phyloP scores from a whole-genome alignment of 345 rosid species.

The Hevea brasiliensis region DNA sequence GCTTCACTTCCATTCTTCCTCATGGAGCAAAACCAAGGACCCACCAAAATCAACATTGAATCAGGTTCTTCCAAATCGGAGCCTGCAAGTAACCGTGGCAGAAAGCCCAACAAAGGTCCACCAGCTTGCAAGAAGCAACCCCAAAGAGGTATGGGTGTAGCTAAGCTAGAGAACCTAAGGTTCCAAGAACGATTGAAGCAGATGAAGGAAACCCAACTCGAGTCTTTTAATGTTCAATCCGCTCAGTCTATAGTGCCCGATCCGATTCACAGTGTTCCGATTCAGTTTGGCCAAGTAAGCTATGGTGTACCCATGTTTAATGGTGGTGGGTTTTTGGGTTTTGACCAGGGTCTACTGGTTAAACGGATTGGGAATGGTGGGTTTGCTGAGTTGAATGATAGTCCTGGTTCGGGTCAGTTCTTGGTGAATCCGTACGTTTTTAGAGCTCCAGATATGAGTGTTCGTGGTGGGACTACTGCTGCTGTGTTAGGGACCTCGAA shows the following conservation, averaged over 20 bases:
- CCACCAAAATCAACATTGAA: conserved; percentile 18
- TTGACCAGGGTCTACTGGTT: too few relatives aligned
- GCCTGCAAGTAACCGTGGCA: conserved; percentile 2
- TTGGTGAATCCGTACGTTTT: conserved; percentile 33
- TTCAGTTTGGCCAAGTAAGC: conserved; percentile 39
- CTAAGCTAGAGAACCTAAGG: conserved; percentile 54
- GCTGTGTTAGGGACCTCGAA: conserved; percentile 32
- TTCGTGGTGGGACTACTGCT: conserved; percentile 5
- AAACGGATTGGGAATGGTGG: too few relatives aligned
- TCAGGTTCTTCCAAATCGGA: not conserved
- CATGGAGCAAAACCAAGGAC: not conserved
- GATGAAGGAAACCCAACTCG: conserved; percentile 27
- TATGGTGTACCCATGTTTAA: not conserved
- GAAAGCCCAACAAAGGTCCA: conserved; percentile 20
- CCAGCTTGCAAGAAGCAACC: too few relatives aligned
- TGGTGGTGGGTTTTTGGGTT: too few relatives aligned
- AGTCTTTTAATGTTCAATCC: not conserved
- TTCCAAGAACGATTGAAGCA: conserved; percentile 40
- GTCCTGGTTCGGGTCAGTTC: conserved; percentile 37
- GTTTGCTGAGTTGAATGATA: conserved; percentile 14
- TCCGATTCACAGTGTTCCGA: conserved; percentile 29
- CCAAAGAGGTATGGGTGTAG: too few relatives aligned
- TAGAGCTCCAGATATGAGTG: conserved; percentile 20
- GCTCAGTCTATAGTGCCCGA: not conserved
- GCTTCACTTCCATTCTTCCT: too few relatives aligned